These are phyloP conservation scores for Penicillium waksmanii DNA, from an alignment of 495 filamentous ascomycete species.

Conservation along the genomic window DNA sequence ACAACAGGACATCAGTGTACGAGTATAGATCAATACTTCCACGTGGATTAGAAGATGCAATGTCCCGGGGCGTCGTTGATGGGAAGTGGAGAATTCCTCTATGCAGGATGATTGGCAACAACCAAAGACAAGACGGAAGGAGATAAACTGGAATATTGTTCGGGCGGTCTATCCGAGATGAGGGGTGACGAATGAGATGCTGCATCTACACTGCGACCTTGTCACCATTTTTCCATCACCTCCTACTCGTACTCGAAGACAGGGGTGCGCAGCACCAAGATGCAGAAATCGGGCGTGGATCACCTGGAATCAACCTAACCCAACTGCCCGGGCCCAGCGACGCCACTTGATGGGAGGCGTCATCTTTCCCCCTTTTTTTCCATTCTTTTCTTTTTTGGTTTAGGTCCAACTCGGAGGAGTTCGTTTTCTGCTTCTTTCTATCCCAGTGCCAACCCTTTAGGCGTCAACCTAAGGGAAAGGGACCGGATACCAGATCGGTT, in stretches of 20 bases:
- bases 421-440: background rate
- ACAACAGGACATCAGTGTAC: background rate
- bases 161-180: background rate
- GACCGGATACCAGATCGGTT: constrained; percentile 29
- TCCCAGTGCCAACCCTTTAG: constrained; percentile 5
- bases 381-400: background rate
- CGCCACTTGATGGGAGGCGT: constrained; percentile 2
- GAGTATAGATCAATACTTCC: background rate
- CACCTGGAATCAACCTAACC: constrained; percentile 22
- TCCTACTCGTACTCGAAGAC: background rate
- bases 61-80: constrained; percentile 7
- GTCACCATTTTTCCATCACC: background rate
- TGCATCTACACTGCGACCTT: background rate
- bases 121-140: background rate
- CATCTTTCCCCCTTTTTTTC: background rate
- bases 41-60: constrained; percentile 25
- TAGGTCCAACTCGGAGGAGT: background rate
- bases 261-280: background rate
- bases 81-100: background rate
- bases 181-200: background rate
- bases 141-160: background rate
- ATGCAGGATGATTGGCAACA: no score
- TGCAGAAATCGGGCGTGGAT: constrained; percentile 18
- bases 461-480: constrained; percentile 3
- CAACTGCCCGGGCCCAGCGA: constrained; percentile 9